Evolutionary conservation across 2,329 filamentous ascomycete species (phyloP), one percentile per base, ranked within the genome.

Genomic region (Diaporthe amygdali): DNA sequence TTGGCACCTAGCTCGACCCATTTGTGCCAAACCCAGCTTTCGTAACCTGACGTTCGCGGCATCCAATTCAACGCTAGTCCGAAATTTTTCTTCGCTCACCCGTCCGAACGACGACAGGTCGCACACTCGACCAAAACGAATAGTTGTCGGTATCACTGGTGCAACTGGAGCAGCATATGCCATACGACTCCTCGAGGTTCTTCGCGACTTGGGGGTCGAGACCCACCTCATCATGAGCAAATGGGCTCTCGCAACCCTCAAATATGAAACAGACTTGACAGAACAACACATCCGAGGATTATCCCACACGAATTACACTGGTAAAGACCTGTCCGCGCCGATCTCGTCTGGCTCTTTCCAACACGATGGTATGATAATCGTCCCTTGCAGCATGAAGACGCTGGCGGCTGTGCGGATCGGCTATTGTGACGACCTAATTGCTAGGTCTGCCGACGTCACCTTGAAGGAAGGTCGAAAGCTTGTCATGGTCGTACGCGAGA

Each of bases 71-170:
- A n/a, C n/a, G n/a, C n/a, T n/a, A n/a, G n/a, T n/a, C n/a, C n/a
- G n/a, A n/a, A n/a, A n/a, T n/a, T n/a, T n/a, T n/a, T n/a, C n/a
- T n/a, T n/a, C n/a, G n/a, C n/a, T n/a, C n/a, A n/a, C n/a, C n/a
- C n/a, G n/a, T n/a, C n/a, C n/a, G n/a, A n/a, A n/a, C n/a, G n/a
- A n/a, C n/a, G n/a, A n/a, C n/a, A 15, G 20, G 15, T 15, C 9
- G 67, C 68, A 14, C 14, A 15, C 10, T 4, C 3, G 14, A 17
- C 2, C 25, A 70, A 77, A 76, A 32, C 75, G 79, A 7, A 85
- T 87, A 59, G 79, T 87, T 2, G 79, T 87, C 7, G 86, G 80
- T n/a, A 83, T 88, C 55, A 87, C 86, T 1, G 86, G 85, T 2
- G 85, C 86, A 0, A 87, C 86, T 0, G 85, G 86, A 2, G 79